Evolutionary conservation across 352 stramenopile species (phyloP).

Genomic region (Pythium phragmiticola): DNA sequence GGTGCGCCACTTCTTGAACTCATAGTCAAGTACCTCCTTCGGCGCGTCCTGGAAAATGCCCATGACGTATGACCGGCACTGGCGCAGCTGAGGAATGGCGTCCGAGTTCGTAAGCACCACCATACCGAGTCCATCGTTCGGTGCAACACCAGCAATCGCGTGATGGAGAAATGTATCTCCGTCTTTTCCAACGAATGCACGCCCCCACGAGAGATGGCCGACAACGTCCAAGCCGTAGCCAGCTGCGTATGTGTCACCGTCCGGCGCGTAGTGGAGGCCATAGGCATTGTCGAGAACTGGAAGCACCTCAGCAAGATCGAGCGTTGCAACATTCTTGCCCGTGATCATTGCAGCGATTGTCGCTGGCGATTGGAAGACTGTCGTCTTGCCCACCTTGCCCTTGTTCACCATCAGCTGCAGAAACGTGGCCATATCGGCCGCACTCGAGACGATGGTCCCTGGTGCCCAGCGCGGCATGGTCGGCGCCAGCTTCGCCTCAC

Average conservation of each 20-base stretch:
- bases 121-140: slow-evolving; percentile 40
- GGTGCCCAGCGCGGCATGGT: background rate
- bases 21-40: slow-evolving; percentile 42
- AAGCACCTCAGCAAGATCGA: background rate
- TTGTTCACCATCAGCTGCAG: slow-evolving; percentile 8
- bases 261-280: slow-evolving; percentile 30
- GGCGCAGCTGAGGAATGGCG: slow-evolving; percentile 25
- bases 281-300: slow-evolving; percentile 14
- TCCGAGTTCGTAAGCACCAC: slow-evolving; percentile 55
- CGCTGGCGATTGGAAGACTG: slow-evolving; percentile 37
- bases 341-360: slow-evolving; percentile 52
- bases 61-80: slow-evolving; percentile 58
- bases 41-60: slow-evolving; percentile 63
- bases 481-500: background rate
- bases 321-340: slow-evolving; percentile 35
- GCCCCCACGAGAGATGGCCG: slow-evolving; percentile 45
- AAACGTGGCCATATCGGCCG: slow-evolving; percentile 10
- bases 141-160: slow-evolving; percentile 42
- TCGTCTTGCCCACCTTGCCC: slow-evolving; percentile 14
- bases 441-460: slow-evolving; percentile 9
- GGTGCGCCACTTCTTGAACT: slow-evolving; percentile 34
- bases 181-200: slow-evolving; percentile 62
- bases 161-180: slow-evolving; percentile 47
- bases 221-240: slow-evolving; percentile 66
- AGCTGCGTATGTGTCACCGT: slow-evolving; percentile 46